Evolutionary conservation across 1,284 basidiomycete species (phyloP).

Genomic region (Cutaneotrichosporon sp.): DNA sequence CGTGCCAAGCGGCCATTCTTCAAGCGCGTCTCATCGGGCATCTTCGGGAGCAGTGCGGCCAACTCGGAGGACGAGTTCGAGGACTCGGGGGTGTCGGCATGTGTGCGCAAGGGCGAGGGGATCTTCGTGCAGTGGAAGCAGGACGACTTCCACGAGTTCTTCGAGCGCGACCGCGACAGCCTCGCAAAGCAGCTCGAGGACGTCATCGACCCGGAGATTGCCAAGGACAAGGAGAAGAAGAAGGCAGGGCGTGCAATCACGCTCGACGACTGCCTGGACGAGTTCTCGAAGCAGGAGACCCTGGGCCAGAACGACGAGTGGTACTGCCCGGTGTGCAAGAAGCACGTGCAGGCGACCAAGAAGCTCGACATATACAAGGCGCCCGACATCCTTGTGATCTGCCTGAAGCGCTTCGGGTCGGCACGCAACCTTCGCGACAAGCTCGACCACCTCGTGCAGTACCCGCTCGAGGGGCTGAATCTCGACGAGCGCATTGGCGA

Average conservation of each 20-base stretch:
- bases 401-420: constrained; percentile 95
- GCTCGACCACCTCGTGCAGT: constrained; percentile 75
- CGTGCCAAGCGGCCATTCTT: constrained; percentile 43
- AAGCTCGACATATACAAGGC: constrained; percentile 98
- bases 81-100: constrained; percentile 22
- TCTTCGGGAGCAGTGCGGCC: constrained; percentile 34
- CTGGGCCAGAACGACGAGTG: constrained; percentile 95
- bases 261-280: constrained; percentile 89
- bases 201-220: constrained; percentile 73
- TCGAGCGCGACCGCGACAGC: constrained; percentile 57
- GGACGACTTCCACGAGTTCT: constrained; percentile 71
- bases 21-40: constrained; percentile 37
- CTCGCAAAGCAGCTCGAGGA: constrained; percentile 50
- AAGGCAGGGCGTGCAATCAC: constrained; percentile 62
- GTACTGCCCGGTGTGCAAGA: constrained; percentile 97
- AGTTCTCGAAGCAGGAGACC: constrained; percentile 94
- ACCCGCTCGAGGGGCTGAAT: constrained; percentile 86
- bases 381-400: constrained; percentile 95
- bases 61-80: constrained; percentile 38
- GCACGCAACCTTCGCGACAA: constrained; percentile 83
- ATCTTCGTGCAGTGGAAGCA: constrained; percentile 80
- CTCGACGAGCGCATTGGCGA: constrained; percentile 79
- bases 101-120: constrained; percentile 72
- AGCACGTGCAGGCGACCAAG: constrained; percentile 97
- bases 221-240: constrained; percentile 61